A percentile compares a stretch with the other conserved stretches of the same genome.
Evolutionary conservation across 306 rosid species (phyloP).

Genomic region (Mucuna pruriens): DNA sequence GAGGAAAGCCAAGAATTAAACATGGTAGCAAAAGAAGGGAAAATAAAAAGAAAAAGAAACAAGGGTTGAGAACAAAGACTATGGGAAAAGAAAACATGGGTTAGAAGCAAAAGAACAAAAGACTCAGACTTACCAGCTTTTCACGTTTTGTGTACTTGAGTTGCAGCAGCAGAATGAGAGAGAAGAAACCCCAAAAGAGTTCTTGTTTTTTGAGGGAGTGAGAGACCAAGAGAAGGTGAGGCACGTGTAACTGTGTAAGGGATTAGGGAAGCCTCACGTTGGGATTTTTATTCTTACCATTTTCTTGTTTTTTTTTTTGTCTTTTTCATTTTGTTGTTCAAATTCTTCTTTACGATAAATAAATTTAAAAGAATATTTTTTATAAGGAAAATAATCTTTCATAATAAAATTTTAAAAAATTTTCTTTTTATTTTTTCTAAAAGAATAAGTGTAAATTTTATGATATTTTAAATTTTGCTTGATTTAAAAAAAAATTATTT

Average conservation of each 20-base stretch:
- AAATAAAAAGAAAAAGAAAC: neutral
- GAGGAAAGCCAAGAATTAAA: neutral
- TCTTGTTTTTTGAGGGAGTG: constrained; percentile 29
- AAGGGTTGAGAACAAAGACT: neutral
- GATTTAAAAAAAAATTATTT: too few relatives aligned
- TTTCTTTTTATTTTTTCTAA: too few relatives aligned
- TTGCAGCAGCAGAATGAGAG: constrained; percentile 16
- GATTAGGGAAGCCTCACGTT: constrained; percentile 38
- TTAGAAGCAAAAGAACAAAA: constrained; percentile 1
- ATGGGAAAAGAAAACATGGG: constrained; percentile 16
- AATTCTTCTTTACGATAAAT: neutral
- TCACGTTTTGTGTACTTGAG: constrained; percentile 34
- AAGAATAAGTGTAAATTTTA: too few relatives aligned
- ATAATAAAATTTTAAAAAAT: too few relatives aligned
- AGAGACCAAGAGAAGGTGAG: constrained; percentile 38
- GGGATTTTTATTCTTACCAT: neutral
- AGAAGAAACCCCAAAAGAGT: constrained; percentile 43
- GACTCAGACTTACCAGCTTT: constrained; percentile 14
- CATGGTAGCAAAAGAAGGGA: neutral
- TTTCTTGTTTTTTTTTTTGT: neutral
- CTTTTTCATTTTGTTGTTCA: neutral
- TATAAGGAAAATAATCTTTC: neutral
- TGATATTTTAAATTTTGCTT: too few relatives aligned
- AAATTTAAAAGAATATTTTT: neutral
- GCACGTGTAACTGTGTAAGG: constrained; percentile 54